These are phyloP conservation scores for Malania oleifera DNA, from an alignment of 164 flowering plant genomes.

Conservation along the genomic window DNA sequence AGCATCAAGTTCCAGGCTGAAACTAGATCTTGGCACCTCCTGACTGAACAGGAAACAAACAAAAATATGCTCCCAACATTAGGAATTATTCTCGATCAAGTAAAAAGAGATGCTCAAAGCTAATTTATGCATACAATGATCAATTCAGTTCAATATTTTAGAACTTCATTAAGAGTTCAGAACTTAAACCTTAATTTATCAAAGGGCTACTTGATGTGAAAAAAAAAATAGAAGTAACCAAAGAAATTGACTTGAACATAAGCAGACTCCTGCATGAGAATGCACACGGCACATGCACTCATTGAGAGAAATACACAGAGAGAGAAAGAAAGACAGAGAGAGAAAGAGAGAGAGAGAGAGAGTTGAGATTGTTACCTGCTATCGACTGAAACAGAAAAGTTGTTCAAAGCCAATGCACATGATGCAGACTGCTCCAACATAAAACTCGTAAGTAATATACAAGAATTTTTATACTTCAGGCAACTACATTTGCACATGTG, in stretches of 20 bases:
- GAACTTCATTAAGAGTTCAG: no score
- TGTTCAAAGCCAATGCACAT: conserved; percentile 77
- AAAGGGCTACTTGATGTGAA: no score
- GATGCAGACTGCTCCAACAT: conserved; percentile 67
- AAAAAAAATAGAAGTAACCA: no score
- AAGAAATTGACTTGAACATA: no score
- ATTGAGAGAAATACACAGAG: background rate
- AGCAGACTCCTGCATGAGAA: no score
- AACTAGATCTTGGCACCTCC: conserved; percentile 76
- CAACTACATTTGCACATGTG: background rate
- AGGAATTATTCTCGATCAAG: no score
- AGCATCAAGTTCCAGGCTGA: conserved; percentile 92
- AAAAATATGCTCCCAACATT: conserved; percentile 1
- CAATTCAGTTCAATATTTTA: no score
- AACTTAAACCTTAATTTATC: no score
- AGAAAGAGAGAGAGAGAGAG: conserved; percentile 11
- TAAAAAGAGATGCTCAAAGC: no score
- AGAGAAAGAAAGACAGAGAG: background rate
- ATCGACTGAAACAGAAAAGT: conserved; percentile 59
- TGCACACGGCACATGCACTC: no score
- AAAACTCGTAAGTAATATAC: background rate
- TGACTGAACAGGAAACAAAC: conserved; percentile 46
- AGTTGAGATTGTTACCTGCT: conserved; percentile 67
- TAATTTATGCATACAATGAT: no score
- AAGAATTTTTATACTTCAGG: no score